Evolutionary conservation across 768 basidiomycete species (phyloP).

Genomic region (Arthromyces matolae): DNA sequence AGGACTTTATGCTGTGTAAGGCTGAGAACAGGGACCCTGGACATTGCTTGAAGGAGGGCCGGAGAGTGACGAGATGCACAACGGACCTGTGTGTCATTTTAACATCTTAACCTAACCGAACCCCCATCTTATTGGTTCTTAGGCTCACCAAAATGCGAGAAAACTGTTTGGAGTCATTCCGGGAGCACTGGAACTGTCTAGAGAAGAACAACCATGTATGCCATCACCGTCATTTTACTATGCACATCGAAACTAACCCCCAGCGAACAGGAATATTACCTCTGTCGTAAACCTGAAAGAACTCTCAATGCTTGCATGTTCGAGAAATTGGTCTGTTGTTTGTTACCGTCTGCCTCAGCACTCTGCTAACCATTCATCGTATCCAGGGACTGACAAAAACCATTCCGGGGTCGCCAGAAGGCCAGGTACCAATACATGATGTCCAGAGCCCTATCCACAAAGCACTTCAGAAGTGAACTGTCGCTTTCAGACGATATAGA

Average conservation of each 20-base stretch:
- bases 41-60: constrained; percentile 93
- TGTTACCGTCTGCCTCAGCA: not conserved
- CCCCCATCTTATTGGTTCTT: not conserved
- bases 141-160: constrained; percentile 94
- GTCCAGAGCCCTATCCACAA: constrained; percentile 81
- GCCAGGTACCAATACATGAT: constrained; percentile 84
- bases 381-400: constrained; percentile 82
- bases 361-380: constrained; percentile 1
- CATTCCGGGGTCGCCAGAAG: constrained; percentile 85
- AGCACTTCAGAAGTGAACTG: constrained; percentile 71
- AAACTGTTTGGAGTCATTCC: constrained; percentile 83
- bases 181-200: constrained; percentile 91
- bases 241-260: not conserved
- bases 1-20: constrained; percentile 88
- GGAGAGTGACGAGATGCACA: constrained; percentile 93
- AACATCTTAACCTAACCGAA: not conserved
- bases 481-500: constrained; percentile 11
- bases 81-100: constrained; percentile 74
- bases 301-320: constrained; percentile 92
- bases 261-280: constrained; percentile 69
- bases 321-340: constrained; percentile 72
- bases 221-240: constrained; percentile 9
- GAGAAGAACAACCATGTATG: constrained; percentile 92
- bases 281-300: constrained; percentile 86
- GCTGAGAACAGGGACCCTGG: constrained; percentile 84